These are phyloP conservation scores for Euphorbia schlechtendalii DNA, from an alignment of 441 rosid genomes.

Conservation along the genomic window DNA sequence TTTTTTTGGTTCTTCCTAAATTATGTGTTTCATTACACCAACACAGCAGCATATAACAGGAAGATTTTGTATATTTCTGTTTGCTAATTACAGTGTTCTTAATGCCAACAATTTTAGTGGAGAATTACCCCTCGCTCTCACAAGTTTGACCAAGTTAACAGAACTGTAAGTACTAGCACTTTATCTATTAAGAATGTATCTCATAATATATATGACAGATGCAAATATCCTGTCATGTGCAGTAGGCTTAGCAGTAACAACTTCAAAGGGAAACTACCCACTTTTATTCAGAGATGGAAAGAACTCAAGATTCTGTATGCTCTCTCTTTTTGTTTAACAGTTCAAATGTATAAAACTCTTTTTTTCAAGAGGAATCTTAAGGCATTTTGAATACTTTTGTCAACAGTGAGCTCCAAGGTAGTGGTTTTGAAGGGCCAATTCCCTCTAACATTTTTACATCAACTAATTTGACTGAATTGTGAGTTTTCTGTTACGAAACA, in stretches of 20 bases:
- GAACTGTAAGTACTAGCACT: conserved; percentile 30
- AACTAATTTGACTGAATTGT: conserved; percentile 26
- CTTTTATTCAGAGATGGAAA: conserved; percentile 21
- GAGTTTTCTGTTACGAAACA: conserved; percentile 35
- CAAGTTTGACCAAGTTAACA: conserved; percentile 22
- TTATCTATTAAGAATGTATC: background rate
- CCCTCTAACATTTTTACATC: conserved; percentile 29
- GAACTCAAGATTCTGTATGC: conserved; percentile 23
- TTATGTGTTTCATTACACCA: background rate
- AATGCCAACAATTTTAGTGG: conserved; percentile 25
- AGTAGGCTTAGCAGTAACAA: conserved; percentile 20
- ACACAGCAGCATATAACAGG: background rate
- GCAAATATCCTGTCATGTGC: background rate
- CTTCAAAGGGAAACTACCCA: conserved; percentile 29
- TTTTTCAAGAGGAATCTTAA: background rate
- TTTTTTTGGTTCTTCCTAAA: too few species aligned
- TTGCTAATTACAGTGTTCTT: conserved; percentile 20
- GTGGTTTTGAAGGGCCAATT: conserved; percentile 43
- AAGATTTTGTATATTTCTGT: background rate
- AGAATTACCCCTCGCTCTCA: conserved; percentile 20
- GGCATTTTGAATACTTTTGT: background rate
- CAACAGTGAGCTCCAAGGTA: conserved; percentile 35
- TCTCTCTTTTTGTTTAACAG: background rate
- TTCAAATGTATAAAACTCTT: too few species aligned
- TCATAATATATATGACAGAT: background rate